Evolutionary conservation across 371 early-diverging fungal genomes (phyloP).

Genomic region (Polyrhizophydium stewartii): DNA sequence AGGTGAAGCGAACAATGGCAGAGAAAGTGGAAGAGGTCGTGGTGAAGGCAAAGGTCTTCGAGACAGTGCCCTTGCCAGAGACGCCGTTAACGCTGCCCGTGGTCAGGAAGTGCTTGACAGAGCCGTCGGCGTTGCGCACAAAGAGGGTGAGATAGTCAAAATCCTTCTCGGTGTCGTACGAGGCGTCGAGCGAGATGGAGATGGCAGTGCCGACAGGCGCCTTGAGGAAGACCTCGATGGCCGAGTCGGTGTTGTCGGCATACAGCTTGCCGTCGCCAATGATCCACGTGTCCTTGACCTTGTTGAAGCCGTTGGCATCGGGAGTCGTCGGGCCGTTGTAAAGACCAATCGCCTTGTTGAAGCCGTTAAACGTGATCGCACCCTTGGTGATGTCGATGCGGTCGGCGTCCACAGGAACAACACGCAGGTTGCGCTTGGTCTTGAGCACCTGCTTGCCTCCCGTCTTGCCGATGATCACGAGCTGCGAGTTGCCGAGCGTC

Average conservation of each 20-base stretch:
- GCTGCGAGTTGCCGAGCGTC: slow-evolving; percentile 5
- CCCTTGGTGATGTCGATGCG: not conserved
- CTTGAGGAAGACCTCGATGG: slow-evolving; percentile 38
- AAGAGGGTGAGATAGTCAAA: not conserved
- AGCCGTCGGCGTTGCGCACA: too few relatives aligned
- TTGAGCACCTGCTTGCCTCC: slow-evolving; percentile 12
- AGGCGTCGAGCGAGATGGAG: slow-evolving; percentile 45
- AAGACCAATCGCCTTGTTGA: not conserved
- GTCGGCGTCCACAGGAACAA: slow-evolving; percentile 8
- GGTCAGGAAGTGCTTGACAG: too few relatives aligned
- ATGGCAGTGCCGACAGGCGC: slow-evolving; percentile 47
- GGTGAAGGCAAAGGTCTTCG: too few relatives aligned
- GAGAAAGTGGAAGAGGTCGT: not conserved
- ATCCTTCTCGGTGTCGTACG: slow-evolving; percentile 21
- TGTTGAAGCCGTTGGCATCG: not conserved
- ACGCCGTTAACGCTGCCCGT: too few relatives aligned
- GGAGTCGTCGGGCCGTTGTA: not conserved
- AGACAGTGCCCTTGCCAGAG: too few relatives aligned
- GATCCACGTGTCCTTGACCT: not conserved
- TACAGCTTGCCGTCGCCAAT: slow-evolving; percentile 13
- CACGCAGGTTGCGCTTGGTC: slow-evolving; percentile 8
- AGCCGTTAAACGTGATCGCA: not conserved
- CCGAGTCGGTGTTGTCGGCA: slow-evolving; percentile 16
- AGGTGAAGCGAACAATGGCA: not conserved
- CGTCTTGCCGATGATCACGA: slow-evolving; percentile 2